A percentile compares a stretch with the other conserved stretches of the same genome.
These are phyloP conservation scores for Lathyrus tuberosus DNA, from an alignment of 306 rosid genomes.

Conservation along the genomic window DNA sequence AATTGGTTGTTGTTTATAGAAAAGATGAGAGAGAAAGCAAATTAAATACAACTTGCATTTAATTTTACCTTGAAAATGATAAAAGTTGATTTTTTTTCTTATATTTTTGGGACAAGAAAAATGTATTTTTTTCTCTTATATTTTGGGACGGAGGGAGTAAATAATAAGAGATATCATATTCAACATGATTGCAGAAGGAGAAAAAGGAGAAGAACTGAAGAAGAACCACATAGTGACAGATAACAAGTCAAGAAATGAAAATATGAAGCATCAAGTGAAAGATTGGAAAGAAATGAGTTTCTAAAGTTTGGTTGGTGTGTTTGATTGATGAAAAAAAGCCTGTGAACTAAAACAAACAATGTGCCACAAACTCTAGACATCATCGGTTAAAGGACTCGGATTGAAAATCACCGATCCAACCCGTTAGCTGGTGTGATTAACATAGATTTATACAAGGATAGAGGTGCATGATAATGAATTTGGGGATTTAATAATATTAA, in stretches of 20 bases:
- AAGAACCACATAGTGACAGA: background rate
- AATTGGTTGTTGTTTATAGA: too few species aligned
- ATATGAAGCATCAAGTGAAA: conserved; percentile 18
- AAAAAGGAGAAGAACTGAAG: background rate
- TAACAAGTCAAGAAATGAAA: conserved; percentile 8
- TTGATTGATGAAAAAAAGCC: conserved; percentile 13
- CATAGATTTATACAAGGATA: background rate
- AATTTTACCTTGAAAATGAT: too few species aligned
- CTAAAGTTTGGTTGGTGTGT: background rate
- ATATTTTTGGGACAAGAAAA: too few species aligned
- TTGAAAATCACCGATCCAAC: background rate
- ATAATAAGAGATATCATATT: background rate
- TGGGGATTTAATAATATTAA: conserved; percentile 1
- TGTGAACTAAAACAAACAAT: conserved; percentile 25
- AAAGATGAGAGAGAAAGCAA: too few species aligned
- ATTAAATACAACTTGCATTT: too few species aligned
- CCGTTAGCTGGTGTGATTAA: conserved; percentile 4
- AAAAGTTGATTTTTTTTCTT: too few species aligned
- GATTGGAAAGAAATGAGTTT: background rate
- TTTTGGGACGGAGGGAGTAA: too few species aligned
- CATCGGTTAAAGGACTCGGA: conserved; percentile 12
- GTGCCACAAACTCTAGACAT: background rate
- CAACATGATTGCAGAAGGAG: background rate
- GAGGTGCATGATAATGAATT: conserved; percentile 2
- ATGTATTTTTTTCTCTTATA: too few species aligned